Evolutionary conservation across 2,329 filamentous ascomycete genomes (phyloP), one percentile per base, ranked within the genome.

Genomic region (Scedosporium boydii): DNA sequence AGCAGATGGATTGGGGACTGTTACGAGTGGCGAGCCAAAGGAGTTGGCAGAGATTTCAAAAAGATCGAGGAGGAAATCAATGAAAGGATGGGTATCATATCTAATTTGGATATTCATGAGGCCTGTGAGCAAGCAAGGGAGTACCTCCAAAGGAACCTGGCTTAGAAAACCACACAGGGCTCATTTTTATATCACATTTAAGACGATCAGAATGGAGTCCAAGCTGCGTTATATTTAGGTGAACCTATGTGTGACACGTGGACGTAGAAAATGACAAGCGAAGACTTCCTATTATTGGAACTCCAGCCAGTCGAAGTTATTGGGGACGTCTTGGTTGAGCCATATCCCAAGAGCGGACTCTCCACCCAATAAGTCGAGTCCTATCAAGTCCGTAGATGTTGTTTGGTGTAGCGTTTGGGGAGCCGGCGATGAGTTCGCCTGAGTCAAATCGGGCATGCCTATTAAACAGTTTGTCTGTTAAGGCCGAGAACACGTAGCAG

Each of bases 1-100:
- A 64, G 64, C 44, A 58, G 63, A 42, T 55, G 55, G 58, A 63
- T 64, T 5, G 64, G 63, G 4, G 55, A 64, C 23, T 56, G 56
- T 14, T 64, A 65, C 41, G 63, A 65, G 42, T 63, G 63, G 64
- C 56, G 64, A n/a, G 64, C 64, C 3, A 44, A 46, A 9, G 64
- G 64, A 3, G 59, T 62, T 23, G 58, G 59, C 6, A 58, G 59
- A 41, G 64, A 64, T 29, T 61, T 64, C 21, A n/a, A 26, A 6
- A 63, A 62, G 41, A 62, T 63, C 3, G 63, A 64, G 26, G 58
- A 44, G 6, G 61, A 65, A 27, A 64, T 64, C 55, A 64, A 53
- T 12, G 16, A 27, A 4, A 29, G 61, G 6, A 59, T 61, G 12
- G 58, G 56, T 1, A 59, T 65, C 1, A 65, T 65, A 26, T 61